A percentile compares a stretch with the other conserved stretches of the same genome.
These are phyloP conservation scores for Mariannaea sp. DNA, from an alignment of 2,329 filamentous ascomycete genomes.

Conservation along the genomic window DNA sequence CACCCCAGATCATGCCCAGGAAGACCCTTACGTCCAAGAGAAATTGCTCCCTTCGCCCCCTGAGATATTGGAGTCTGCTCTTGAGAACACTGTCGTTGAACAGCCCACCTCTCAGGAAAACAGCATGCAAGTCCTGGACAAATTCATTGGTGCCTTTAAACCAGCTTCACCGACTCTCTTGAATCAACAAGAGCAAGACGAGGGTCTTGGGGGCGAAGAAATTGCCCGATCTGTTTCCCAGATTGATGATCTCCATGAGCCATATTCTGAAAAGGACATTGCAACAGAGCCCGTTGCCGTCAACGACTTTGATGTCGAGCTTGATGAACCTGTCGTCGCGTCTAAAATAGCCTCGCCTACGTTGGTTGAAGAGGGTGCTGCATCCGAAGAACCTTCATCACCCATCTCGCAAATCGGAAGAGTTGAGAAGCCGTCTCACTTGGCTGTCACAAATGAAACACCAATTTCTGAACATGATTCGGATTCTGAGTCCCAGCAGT, in stretches of 20 bases:
- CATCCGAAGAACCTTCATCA: neutral
- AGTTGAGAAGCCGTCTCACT: neutral
- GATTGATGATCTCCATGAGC: neutral
- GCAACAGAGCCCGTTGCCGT: neutral
- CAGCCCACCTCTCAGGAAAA: neutral
- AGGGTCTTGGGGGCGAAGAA: neutral
- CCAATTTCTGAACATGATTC: neutral
- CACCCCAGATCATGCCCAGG: conserved; percentile 3
- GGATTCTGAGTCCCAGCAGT: neutral
- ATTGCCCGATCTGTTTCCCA: neutral
- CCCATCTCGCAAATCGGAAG: neutral
- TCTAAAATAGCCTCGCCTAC: neutral
- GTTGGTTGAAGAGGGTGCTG: neutral
- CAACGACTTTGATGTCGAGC: neutral
- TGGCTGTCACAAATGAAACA: neutral
- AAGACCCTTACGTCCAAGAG: conserved; percentile 11
- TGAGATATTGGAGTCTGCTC: conserved; percentile 3
- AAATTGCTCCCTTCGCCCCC: neutral
- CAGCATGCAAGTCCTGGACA: neutral
- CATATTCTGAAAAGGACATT: neutral
- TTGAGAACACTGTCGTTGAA: neutral
- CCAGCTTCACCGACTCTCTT: neutral
- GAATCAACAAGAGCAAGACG: neutral
- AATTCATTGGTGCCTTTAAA: neutral
- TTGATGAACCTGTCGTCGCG: neutral